Percentiles rank a stretch among this genome's conserved stretches.
Conservation (phyloP, 2,329 filamentous ascomycete genomes). For the Apiospora phragmitis region DNA sequence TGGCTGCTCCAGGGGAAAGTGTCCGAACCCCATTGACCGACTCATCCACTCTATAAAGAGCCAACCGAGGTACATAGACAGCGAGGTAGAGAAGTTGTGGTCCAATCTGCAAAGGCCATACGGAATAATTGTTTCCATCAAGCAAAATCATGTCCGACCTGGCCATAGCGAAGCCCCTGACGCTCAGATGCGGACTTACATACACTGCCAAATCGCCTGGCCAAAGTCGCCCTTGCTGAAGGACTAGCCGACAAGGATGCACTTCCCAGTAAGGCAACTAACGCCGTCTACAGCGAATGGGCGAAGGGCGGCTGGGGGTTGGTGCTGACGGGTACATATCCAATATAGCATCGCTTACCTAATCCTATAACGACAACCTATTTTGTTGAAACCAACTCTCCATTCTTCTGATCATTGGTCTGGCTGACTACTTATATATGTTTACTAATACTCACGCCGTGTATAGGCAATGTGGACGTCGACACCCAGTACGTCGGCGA, state of each 20-base stretch:
- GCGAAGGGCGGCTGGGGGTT: constrained; percentile 54
- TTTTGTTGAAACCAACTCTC: too few species aligned
- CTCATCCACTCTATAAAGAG: background rate
- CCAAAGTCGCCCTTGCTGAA: constrained; percentile 53
- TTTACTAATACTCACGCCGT: background rate
- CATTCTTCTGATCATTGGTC: background rate
- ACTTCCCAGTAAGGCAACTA: constrained; percentile 43
- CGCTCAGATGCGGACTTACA: constrained; percentile 46
- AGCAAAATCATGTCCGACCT: background rate
- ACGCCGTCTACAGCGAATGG: constrained; percentile 53
- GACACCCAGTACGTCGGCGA: constrained; percentile 38
- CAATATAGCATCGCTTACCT: background rate
- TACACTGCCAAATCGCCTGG: constrained; percentile 54
- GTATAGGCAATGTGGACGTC: constrained; percentile 24
- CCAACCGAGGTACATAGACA: background rate
- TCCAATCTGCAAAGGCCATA: background rate
- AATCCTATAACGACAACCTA: background rate
- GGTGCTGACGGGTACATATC: constrained; percentile 43
- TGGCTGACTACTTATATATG: background rate
- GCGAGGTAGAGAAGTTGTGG: background rate
- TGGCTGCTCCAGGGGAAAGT: background rate
- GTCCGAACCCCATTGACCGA: background rate
- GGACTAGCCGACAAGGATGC: constrained; percentile 39
- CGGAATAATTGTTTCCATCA: background rate
- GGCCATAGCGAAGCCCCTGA: constrained; percentile 35